Conservation (phyloP, 495 filamentous ascomycete species). For the Penicillium diatomitis region DNA sequence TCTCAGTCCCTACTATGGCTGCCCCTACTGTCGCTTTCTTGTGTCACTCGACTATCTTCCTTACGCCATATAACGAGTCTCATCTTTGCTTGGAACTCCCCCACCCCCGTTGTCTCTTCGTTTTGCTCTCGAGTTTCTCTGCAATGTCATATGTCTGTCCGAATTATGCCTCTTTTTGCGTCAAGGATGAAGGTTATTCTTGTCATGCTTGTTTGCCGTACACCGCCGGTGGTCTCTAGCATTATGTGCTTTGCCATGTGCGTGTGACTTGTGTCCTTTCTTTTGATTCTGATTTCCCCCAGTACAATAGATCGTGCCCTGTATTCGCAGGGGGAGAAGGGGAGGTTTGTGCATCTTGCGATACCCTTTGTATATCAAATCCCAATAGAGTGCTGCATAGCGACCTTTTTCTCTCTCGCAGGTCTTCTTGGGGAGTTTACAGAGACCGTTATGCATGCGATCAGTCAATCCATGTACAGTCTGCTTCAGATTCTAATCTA, state of each 20-base stretch:
- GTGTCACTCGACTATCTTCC: conserved; percentile 9
- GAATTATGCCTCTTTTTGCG: not conserved
- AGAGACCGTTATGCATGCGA: not conserved
- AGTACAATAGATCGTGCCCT: conserved; percentile 24
- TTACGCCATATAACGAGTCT: conserved; percentile 21
- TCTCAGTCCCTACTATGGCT: conserved; percentile 13
- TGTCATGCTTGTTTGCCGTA: not conserved
- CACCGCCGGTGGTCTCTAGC: no score
- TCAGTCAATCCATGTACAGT: no score
- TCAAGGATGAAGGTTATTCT: conserved; percentile 1
- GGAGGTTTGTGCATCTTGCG: conserved; percentile 16
- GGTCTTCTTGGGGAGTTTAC: conserved; percentile 4
- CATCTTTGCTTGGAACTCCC: conserved; percentile 1
- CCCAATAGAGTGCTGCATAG: conserved; percentile 22
- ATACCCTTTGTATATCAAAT: conserved; percentile 26
- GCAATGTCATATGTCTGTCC: not conserved
- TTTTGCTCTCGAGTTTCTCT: not conserved
- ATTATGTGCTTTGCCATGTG: no score
- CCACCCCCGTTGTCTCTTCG: not conserved
- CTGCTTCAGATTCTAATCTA: no score
- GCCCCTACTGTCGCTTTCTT: conserved; percentile 15
- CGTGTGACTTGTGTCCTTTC: not conserved
- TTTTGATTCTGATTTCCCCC: conserved; percentile 4
- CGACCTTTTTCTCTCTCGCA: not conserved
- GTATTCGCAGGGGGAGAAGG: conserved; percentile 6